Base-by-base conservation (phyloP, 2,329 filamentous ascomycete genomes). In the Fusarium sp. region DNA sequence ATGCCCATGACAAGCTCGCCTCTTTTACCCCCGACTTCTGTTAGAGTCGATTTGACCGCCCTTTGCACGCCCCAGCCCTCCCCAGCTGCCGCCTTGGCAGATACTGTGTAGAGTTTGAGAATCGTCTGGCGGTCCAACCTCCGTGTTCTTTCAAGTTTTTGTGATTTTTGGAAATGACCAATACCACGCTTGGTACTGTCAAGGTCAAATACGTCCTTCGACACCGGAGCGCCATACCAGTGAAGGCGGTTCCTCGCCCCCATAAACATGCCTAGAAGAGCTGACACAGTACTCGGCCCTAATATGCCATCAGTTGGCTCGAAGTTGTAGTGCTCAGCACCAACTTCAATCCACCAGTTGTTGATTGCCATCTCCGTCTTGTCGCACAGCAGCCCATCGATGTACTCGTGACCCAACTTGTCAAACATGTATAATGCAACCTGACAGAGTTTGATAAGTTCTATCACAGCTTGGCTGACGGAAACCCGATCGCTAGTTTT, bases 1-100 rank as follows among this genome's bases (percentile, higher is more conserved):
- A 97, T 97, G n/a, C 95, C 95, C 87, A 97, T 95, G 56, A 98
- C 93, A 84, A 98, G 94, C 82, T 98, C 96, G 57, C 95, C 95
- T 63, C 96, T 93, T 81, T 98, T 98, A 16, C 97, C 96, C 76
- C 95, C 95, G 43, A 99, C 91, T 82, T 98, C 97, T 20, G 94
- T 95, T 56, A 98, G 94, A 0, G 96, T 98, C 4, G 95, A 97
- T 81, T 98, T 98, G 78, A 99, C 95, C 20, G 96, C 95, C 79
- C 94, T 93, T 60, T 95, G 94, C n/a, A 97, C 94, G 18, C 93
- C 93, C 94, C 96, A 98, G 4, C 93, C 93, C 80, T 98, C 95
- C 37, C 94, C 93, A 60, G 93, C 93, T 3, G 95, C 95, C 35
- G 95, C 95, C 81, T 98, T 98, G 43, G 94, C 94, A 14, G 96